Base-by-base conservation (phyloP, 352 stramenopile species). In the Phytophthora macrochlamydospora region DNA sequence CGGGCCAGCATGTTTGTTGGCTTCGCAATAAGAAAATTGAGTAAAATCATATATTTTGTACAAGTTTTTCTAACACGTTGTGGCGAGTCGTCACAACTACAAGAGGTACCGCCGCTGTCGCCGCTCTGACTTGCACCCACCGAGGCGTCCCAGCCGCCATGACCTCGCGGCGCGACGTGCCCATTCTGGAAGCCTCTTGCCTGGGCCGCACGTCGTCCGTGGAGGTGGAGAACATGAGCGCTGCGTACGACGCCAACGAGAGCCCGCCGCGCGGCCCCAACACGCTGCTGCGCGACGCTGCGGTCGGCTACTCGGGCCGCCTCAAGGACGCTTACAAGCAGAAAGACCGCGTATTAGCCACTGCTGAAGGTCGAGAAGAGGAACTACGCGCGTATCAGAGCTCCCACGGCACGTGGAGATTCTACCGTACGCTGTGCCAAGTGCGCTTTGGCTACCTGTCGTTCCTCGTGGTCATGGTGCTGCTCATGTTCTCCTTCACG, bases 401-500 rank as follows among this genome's bases (percentile, higher is more conserved):
- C 35, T 48, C 78, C 9, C 72, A 81, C 44, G 65, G 56, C 40
- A 54, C 67, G 37, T 93, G 83, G 85, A 76, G 78, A n/a, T 77
- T 87, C 62, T 92, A 91, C 62, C 80, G 85, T 62, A 87, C 77
- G 44, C 35, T 87, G 48, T 94, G 85, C 68, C 83, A 91, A 67
- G 80, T 92, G 48, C 81, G 85, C 56, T 91, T 92, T 35, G 81
- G 80, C 48, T 94, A 94, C 65, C 44, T 94, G 38, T 78, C 85
- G 33, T 94, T 94, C 59, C 68, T 94, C n/a, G 84, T 92, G 60
- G 67, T 91, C 46, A 91, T 94, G 84, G 71, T 90, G 48, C 81
- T 94, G 68, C 61, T 94, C 68, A 91, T 94, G 73, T 90, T 92
- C 67, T 94, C 85, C 12, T 92, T 94, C 64, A 91, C 83, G 66